These are phyloP conservation scores for Gracilaria domingensis DNA, from an alignment of 23 red algal genomes.

Conservation along the genomic window DNA sequence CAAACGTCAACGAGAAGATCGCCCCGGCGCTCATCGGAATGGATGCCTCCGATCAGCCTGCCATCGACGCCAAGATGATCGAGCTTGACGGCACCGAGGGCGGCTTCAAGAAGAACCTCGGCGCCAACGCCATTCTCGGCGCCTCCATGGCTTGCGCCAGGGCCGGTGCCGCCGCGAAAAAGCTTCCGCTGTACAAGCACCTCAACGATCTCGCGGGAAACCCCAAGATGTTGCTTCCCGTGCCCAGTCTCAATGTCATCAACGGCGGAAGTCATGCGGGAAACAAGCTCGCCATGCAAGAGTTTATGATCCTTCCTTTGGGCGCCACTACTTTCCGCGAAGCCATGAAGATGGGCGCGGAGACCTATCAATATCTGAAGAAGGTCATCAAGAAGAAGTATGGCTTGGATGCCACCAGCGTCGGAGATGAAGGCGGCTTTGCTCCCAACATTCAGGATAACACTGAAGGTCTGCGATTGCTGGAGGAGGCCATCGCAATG, in stretches of 20 bases:
- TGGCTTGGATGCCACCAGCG: constrained; percentile 89
- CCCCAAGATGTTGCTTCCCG: constrained; percentile 93
- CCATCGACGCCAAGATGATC: constrained; percentile 92
- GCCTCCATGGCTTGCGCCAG: constrained; percentile 94
- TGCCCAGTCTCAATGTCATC: constrained; percentile 93
- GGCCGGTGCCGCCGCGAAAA: constrained; percentile 85
- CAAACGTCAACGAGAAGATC: constrained; percentile 90
- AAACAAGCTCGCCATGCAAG: constrained; percentile 93
- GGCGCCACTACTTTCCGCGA: constrained; percentile 82
- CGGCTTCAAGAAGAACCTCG: constrained; percentile 86
- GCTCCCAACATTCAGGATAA: constrained; percentile 90
- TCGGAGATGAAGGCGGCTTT: constrained; percentile 98
- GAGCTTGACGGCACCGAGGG: constrained; percentile 86
- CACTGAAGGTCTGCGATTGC: constrained; percentile 79
- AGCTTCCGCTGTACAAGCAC: constrained; percentile 93
- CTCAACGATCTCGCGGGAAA: constrained; percentile 95
- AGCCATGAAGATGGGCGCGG: constrained; percentile 94
- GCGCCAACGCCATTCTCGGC: constrained; percentile 96
- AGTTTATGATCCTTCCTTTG: constrained; percentile 95
- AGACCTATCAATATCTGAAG: constrained; percentile 95
- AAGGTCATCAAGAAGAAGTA: constrained; percentile 96
- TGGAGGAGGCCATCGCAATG: constrained; percentile 87
- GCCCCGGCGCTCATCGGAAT: constrained; percentile 84
- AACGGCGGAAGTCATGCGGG: constrained; percentile 93
- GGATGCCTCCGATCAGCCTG: constrained; percentile 83